Evolutionary conservation across 192 early-diverging fungal genomes (phyloP), one percentile per base, ranked within the genome.

Genomic region (Coemansia sp.): DNA sequence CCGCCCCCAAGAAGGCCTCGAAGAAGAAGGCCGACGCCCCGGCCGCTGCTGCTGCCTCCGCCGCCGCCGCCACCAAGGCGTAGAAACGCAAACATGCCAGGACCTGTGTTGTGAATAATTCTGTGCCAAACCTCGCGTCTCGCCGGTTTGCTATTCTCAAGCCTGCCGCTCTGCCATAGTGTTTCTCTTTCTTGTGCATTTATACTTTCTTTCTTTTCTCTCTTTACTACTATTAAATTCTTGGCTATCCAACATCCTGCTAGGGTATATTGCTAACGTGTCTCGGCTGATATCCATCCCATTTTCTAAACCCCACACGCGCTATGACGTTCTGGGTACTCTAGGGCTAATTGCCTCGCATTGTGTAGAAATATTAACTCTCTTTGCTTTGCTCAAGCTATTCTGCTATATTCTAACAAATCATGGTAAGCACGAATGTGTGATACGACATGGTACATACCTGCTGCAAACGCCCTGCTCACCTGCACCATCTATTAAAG

Each of bases 141-240:
- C 55, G 29, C 55, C 40, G 36, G 40, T 29, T 62, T 44, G 61
- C 61, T 56, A 32, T 56, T 31, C 27, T 56, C 51, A 55, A 29
- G 24, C 27, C 51, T 15, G 51, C 24, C 51, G 51, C 51, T 55
- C 51, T 55, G 55, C 29, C 27, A 32, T 17, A 32, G 55, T 58
- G 55, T 31, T 32, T 17, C 12, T 68, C 46, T 71, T 40, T 55
- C 55, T 34, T 50, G 53, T 66, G 19, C 31, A 20, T 40, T 41
- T 62, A 22, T 41, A 19, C n/a, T 74, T 42, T 75, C 56, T 27
- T 67, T 68, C 34, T 41, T 64, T 63, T 31, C 24, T 51, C 65
- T 56, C 5, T 65, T 61, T 32, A 45, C 38, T 40, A 41, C 31
- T 39, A 24, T n/a, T 51, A 51, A 55, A 31, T 31, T 12, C 51